phyloP scores from a whole-genome alignment of 2,329 filamentous ascomycete genomes.

The Paecilomyces sp. region DNA sequence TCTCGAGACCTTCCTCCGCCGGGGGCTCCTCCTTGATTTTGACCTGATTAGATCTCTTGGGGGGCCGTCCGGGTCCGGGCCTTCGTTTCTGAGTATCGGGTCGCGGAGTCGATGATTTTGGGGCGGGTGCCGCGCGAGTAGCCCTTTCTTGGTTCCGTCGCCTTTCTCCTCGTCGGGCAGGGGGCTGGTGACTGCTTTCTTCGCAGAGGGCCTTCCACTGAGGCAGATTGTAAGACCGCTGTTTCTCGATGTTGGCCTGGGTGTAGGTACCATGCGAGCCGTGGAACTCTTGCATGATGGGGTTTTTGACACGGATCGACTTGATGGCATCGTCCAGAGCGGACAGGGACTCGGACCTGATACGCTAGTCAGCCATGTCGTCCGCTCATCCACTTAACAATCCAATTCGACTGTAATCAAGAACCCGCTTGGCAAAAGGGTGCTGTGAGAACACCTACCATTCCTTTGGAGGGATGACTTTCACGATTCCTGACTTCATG shows the following conservation, averaged over 20 bases:
- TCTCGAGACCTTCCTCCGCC: conserved; percentile 28
- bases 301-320: conserved; percentile 86
- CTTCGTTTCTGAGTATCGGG: conserved; percentile 42
- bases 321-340: conserved; percentile 80
- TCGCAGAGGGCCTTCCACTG: conserved; percentile 94
- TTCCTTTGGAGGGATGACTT: conserved; percentile 87
- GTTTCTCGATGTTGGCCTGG: conserved; percentile 94
- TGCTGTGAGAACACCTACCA: conserved; percentile 55
- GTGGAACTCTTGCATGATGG: conserved; percentile 97
- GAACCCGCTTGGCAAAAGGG: neutral
- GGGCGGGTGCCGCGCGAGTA: conserved; percentile 28
- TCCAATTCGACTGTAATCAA: conserved; percentile 1
- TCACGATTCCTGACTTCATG: conserved; percentile 96
- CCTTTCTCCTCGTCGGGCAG: conserved; percentile 68
- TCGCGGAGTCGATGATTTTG: conserved; percentile 25
- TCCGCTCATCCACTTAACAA: neutral
- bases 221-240: conserved; percentile 89
- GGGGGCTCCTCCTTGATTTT: conserved; percentile 32
- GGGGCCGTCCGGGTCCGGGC: conserved; percentile 27
- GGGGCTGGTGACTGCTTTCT: conserved; percentile 91
- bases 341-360: conserved; percentile 63
- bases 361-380: neutral
- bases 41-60: conserved; percentile 29
- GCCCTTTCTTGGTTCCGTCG: conserved; percentile 43
- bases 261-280: conserved; percentile 92